Base-by-base conservation (phyloP, 768 basidiomycete genomes). In the Tephrocybe rancida region DNA sequence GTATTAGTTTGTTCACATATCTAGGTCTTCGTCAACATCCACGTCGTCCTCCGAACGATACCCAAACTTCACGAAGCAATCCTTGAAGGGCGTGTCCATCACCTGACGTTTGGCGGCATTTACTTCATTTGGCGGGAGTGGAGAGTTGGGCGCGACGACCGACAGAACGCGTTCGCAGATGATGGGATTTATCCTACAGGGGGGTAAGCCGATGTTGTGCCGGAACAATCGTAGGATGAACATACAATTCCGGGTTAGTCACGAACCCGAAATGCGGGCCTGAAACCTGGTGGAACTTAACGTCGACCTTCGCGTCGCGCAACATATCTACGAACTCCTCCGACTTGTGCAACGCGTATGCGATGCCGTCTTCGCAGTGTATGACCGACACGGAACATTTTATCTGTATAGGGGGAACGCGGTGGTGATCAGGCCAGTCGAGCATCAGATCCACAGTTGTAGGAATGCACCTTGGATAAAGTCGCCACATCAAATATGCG, bases 251-350 rank as follows among this genome's bases (percentile, higher is more conserved):
- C 3, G 62, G 59, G 50, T 67, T 55, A 5, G 66, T 64, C 8
- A 70, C 52, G 37, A 56, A 55, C 5, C 59, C 67, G 27, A 63
- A 68, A 51, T 72, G 71, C n/a, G 73, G 57, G 5, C 65, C 68
- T 14, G 61, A 57, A 1, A 72, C 61, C 21, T 59, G 42, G 46
- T 61, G 56, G 3, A 71, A 45, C 10, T 56, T 48, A 2, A 64
- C 62, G 2, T 55, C 38, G 3, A 55, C 19, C 1, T 67, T 64
- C 8, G 62, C 65, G 4, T 54, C 44, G 10, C 47, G 30, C n/a
- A 74, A 51, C 1, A 48, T 18, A 5, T 44, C 30, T 13, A 51
- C 54, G 3, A 70, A 58, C 1, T 62, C 62, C 35, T 68, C 39
- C 5, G 67, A 56, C 21, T 48, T 30, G 32, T 66, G 59, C 3